phyloP scores from a whole-genome alignment of 2,329 filamentous ascomycete genomes.

The Aspergillus ochraceoroseus region DNA sequence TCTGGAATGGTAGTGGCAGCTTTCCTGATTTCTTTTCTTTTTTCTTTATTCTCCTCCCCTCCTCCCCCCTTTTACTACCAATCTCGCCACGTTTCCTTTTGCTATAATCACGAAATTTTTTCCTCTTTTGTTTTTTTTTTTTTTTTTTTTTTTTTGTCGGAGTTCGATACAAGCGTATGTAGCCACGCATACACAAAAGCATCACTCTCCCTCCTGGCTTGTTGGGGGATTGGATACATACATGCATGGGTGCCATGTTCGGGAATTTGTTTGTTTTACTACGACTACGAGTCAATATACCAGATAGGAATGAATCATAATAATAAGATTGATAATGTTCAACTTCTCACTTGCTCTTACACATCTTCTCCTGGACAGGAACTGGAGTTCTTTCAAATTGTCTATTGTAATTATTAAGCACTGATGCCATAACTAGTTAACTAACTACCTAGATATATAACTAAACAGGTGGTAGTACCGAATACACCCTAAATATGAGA shows the following conservation, averaged over 20 bases:
- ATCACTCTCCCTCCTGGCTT: background rate
- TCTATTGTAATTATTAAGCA: too few species aligned
- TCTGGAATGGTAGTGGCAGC: constrained; percentile 69
- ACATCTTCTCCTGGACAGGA: too few species aligned
- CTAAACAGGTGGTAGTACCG: too few species aligned
- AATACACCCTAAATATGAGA: too few species aligned
- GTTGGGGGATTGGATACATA: too few species aligned
- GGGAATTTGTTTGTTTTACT: background rate
- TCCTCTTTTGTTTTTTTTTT: constrained; percentile 6
- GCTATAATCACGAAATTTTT: too few species aligned
- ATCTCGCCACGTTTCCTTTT: too few species aligned
- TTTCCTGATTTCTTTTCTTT: background rate
- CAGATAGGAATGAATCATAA: background rate
- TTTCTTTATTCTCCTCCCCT: background rate
- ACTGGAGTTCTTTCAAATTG: too few species aligned
- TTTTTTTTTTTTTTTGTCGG: constrained; percentile 31
- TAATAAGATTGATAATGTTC: constrained; percentile 1
- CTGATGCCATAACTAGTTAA: too few species aligned
- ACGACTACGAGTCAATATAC: background rate
- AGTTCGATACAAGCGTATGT: constrained; percentile 2
- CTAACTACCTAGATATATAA: too few species aligned
- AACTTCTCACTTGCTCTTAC: too few species aligned
- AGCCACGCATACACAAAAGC: background rate
- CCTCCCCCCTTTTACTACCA: too few species aligned
- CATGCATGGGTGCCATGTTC: background rate